Evolutionary conservation across 176 grass and related monocot species (phyloP).

Genomic region (Chloris gayana): DNA sequence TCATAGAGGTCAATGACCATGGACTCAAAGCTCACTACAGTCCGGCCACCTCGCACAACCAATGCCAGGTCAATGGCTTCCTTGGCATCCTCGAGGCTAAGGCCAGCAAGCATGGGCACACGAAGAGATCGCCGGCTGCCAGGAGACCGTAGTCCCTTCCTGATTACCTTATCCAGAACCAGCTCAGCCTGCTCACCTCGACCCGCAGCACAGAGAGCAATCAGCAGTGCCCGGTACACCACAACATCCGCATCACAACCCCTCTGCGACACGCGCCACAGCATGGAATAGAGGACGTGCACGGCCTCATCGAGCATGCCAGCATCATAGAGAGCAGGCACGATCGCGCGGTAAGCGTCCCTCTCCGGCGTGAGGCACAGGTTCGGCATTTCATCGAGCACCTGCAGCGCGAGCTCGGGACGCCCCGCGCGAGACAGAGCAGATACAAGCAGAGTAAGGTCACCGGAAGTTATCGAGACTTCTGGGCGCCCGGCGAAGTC

Average conservation of each 20-base stretch:
- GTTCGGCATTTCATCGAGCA: constrained; percentile 61
- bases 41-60: constrained; percentile 55
- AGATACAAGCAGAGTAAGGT: constrained; percentile 56
- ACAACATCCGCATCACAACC: constrained; percentile 67
- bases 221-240: constrained; percentile 59
- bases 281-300: constrained; percentile 78
- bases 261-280: constrained; percentile 63
- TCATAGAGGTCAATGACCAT: constrained; percentile 56
- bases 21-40: constrained; percentile 54
- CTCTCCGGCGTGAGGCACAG: constrained; percentile 57
- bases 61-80: constrained; percentile 61
- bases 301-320: constrained; percentile 77
- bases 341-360: constrained; percentile 56
- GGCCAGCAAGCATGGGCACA: constrained; percentile 59
- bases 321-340: constrained; percentile 61
- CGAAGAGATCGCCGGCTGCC: constrained; percentile 55
- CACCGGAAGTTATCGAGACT: constrained; percentile 43
- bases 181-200: constrained; percentile 52
- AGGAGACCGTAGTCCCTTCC: constrained; percentile 66
- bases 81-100: constrained; percentile 55
- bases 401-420: constrained; percentile 58
- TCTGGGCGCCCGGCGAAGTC: constrained; percentile 45
- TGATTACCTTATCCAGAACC: constrained; percentile 72
- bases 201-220: constrained; percentile 58
- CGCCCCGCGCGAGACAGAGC: constrained; percentile 38